Base-by-base conservation (phyloP, 2,329 filamentous ascomycete genomes). In the Trichocomaceae sp. region DNA sequence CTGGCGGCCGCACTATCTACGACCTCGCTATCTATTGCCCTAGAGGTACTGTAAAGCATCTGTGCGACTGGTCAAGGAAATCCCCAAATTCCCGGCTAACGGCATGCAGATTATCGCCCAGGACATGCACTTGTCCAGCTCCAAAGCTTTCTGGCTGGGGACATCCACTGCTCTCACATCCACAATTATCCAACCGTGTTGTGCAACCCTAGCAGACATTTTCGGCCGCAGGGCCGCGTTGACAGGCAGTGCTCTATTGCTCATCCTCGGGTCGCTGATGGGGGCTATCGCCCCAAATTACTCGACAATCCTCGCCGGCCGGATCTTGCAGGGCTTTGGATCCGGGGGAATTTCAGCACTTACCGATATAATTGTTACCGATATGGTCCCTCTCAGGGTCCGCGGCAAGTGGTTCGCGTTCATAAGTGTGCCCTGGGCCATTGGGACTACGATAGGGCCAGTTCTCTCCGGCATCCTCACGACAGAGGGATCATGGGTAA, bases 301-400 rank as follows among this genome's bases (percentile, higher is more conserved):
- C 51, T 61, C 58, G 0, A 75, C 77, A 62, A 67, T 86, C 1
- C 80, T 86, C 15, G 73, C 70, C 58, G 79, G 78, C 17, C 73
- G 81, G 0, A 72, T 73, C 0, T 63, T 84, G 1, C 80, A 84
- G 54, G 82, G 83, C 0, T 61, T 78, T 1, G 78, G 77, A 0
- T 72, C 67, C 1, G 76, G 74, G 1, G 77, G 77, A 0, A 71
- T 77, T 58, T 61, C 58, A 22, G 55, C 66, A 2, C 59, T 79
- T 51, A 70, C 69, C 0, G 72, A 76, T 33, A 70, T 78, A 20
- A 66, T 78, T 1, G 66, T 77, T 2, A 72, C 72, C 10, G 75
- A 78, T 56, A 65, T 77, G 41, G 72, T 78, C 2, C 72, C 75
- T 6, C 63, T 78, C 23, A 59, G 65, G 9, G 64, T 69, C 15